A percentile compares a stretch with the other conserved stretches of the same genome.
These are phyloP conservation scores for Phytopythium mirpurense DNA, from an alignment of 352 stramenopile genomes.

Conservation along the genomic window DNA sequence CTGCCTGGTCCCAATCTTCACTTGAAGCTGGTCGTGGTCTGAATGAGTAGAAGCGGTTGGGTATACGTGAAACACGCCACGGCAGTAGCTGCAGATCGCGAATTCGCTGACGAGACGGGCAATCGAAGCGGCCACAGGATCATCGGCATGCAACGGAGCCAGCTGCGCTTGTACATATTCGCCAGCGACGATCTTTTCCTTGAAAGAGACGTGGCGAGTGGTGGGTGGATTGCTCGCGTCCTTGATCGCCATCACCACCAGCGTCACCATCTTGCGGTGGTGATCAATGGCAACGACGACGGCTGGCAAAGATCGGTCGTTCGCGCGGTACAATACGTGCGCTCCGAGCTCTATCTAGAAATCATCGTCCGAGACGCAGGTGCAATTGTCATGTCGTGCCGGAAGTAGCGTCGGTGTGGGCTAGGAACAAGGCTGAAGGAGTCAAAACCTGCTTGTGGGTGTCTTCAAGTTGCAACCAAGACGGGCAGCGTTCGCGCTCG, in stretches of 20 bases:
- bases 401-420: background rate
- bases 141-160: slow-evolving; percentile 12
- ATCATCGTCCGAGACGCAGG: background rate
- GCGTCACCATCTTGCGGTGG: slow-evolving; percentile 10
- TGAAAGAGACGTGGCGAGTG: slow-evolving; percentile 14
- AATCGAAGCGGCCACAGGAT: slow-evolving; percentile 8
- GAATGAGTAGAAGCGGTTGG: slow-evolving; percentile 9
- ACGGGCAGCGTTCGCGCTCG: slow-evolving; percentile 11
- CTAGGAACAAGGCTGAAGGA: too few species aligned
- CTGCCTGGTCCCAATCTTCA: slow-evolving; percentile 13
- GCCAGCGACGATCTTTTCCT: slow-evolving; percentile 19
- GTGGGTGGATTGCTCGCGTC: background rate
- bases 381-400: background rate
- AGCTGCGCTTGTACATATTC: slow-evolving; percentile 27
- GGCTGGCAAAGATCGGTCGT: slow-evolving; percentile 9
- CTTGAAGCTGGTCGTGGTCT: slow-evolving; percentile 20
- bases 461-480: slow-evolving; percentile 24
- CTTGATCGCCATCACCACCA: slow-evolving; percentile 16
- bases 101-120: slow-evolving; percentile 21
- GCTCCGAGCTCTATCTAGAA: slow-evolving; percentile 18
- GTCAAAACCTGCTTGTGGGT: slow-evolving; percentile 15
- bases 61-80: slow-evolving; percentile 35
- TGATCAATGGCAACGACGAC: slow-evolving; percentile 22
- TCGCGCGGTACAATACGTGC: slow-evolving; percentile 12
- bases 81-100: slow-evolving; percentile 41